phyloP scores from a whole-genome alignment of 331 rosid species.

The Quercus lobata region DNA sequence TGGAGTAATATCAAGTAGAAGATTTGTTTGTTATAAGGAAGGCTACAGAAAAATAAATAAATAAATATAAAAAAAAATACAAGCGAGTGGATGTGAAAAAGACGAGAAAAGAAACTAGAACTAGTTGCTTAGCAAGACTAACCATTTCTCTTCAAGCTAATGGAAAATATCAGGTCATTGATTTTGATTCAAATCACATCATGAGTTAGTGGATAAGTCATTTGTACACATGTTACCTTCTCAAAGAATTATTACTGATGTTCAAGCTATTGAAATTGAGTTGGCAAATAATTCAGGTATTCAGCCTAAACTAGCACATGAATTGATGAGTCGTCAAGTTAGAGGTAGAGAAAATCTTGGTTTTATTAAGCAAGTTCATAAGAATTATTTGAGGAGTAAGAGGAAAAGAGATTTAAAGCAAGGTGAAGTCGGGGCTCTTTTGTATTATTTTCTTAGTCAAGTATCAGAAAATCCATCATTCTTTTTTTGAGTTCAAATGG shows the following conservation, averaged over 20 bases:
- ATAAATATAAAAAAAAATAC: too few relatives aligned
- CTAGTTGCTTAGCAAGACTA: not conserved
- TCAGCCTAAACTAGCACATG: not conserved
- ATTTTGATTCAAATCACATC: too few relatives aligned
- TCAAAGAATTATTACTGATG: not conserved
- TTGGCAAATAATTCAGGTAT: not conserved
- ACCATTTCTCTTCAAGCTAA: not conserved
- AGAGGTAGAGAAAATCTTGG: not conserved
- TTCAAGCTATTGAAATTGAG: constrained; percentile 1
- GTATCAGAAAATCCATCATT: not conserved
- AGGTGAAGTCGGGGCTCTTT: not conserved
- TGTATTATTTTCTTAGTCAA: not conserved
- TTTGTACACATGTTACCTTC: not conserved
- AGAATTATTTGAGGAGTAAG: not conserved
- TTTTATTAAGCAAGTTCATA: not conserved
- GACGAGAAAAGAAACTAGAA: not conserved
- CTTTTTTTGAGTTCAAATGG: not conserved
- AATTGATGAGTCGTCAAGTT: not conserved
- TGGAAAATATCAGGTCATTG: not conserved
- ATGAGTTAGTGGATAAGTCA: too few relatives aligned
- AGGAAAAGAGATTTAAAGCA: not conserved
- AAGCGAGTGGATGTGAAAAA: not conserved
- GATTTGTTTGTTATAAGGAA: not conserved
- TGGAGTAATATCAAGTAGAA: not conserved
- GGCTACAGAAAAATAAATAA: not conserved